Conservation (phyloP, 352 stramenopile genomes). For the Globisporangium viniferum region DNA sequence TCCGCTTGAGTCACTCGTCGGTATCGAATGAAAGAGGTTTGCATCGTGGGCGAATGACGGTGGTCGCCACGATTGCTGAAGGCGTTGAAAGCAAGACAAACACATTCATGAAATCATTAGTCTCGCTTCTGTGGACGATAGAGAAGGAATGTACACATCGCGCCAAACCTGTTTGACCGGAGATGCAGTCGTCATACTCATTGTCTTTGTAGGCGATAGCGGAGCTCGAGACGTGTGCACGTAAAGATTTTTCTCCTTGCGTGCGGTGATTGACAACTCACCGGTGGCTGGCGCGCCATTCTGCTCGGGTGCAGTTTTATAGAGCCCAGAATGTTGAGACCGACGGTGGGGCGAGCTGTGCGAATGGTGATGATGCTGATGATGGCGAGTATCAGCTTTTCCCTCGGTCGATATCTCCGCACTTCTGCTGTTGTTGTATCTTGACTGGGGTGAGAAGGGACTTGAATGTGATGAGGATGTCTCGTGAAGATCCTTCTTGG, state of each 20-base stretch:
- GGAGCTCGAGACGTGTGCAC: constrained; percentile 24
- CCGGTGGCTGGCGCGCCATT: neutral
- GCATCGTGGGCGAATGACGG: constrained; percentile 4
- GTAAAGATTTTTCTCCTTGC: constrained; percentile 21
- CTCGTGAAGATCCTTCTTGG: constrained; percentile 9
- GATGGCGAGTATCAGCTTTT: neutral
- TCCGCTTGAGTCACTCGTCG: neutral
- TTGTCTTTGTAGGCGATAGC: constrained; percentile 30
- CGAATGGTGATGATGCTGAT: neutral
- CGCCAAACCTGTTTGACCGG: constrained; percentile 25
- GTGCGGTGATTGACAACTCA: neutral
- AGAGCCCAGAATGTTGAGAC: neutral
- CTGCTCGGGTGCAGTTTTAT: neutral
- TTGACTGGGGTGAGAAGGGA: neutral
- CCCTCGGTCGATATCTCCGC: neutral
- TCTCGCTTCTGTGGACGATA: neutral
- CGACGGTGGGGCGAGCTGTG: neutral
- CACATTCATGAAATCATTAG: neutral
- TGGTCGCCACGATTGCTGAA: constrained; percentile 13
- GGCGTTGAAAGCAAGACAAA: neutral
- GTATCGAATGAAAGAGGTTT: neutral
- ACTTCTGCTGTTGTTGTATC: neutral
- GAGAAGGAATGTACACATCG: neutral
- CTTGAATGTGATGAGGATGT: neutral
- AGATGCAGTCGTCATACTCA: constrained; percentile 38